Base-by-base conservation (phyloP, 1,139 yeast species). In the Suhomyces terraborum region DNA sequence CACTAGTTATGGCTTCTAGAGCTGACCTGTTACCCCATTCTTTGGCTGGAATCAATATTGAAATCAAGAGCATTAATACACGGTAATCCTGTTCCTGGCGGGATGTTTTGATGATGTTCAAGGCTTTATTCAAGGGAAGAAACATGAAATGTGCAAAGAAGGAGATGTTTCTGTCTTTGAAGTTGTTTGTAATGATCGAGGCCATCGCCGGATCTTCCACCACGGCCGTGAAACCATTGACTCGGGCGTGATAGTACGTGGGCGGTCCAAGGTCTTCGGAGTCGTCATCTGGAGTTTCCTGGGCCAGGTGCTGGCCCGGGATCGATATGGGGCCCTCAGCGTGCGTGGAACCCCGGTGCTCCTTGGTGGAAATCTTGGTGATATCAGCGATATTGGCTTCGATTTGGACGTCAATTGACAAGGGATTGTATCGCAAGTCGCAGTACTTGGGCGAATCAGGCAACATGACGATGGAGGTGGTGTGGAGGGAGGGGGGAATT, bases 361-460 rank as follows among this genome's bases (percentile, higher is more conserved):
- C 27, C 27, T 24, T 24, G 7, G 17, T n/a, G n/a, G n/a, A n/a
- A n/a, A n/a, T n/a, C n/a, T n/a, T n/a, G n/a, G n/a, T n/a, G n/a
- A n/a, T n/a, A n/a, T n/a, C n/a, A n/a, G n/a, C n/a, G 25, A 22
- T 16, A 14, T 28, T 12, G 32, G 22, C 18, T 46, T 27, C 48
- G 10, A 29, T 21, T 27, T 32, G 29, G 26, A 34, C 35, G 19
- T 38, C 22, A 24, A 38, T 20, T n/a, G 38, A 32, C 8, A 22
- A 28, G 7, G 38, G 42, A 16, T 38, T 28, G 23, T 38, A 38
- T 13, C 30, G 35, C 32, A 36, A 30, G 4, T 13, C 36, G n/a
- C n/a, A n/a, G n/a, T n/a, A n/a, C n/a, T n/a, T n/a, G n/a, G n/a
- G n/a, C n/a, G n/a, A n/a, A n/a, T n/a, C n/a, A n/a, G n/a, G 20